Evolutionary conservation across 2,329 filamentous ascomycete genomes (phyloP), one percentile per base, ranked within the genome.

Genomic region (Microsporum ferrugineum): DNA sequence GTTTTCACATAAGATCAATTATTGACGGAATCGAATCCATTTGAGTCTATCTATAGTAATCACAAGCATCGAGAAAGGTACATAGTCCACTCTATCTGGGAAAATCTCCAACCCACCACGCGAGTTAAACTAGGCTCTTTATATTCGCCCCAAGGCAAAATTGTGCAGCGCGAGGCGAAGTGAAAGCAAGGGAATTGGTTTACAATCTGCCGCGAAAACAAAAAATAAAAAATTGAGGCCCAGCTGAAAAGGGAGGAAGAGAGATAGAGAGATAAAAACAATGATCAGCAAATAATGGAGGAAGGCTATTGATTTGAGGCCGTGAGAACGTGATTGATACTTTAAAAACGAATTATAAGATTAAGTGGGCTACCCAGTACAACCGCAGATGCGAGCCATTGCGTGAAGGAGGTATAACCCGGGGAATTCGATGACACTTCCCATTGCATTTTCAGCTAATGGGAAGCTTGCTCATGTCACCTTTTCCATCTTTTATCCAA

Each of bases 401-500:
- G 49, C 49, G 49, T 34, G 49, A 53, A 53, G 49, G 2, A 5
- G 49, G 49, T 3, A 27, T 53, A 53, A 17, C 49, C 49, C 49
- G 31, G 29, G 49, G 12, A 53, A 53, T 17, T 53, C 2, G 31
- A 53, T 53, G 49, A 53, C 49, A 34, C 49, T 34, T 27, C 49
- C 49, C 3, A 53, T 53, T 53, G 49, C 49, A 53, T 57, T 45
- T 60, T 63, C 60, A 75, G 65, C 70, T 81, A 62, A 77, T 67
- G 58, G 90, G 89, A 60, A 96, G 80, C 66, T 84, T 87, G 49
- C 83, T 83, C 73, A 89, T 80, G 66, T 86, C 85, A 41, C 86
- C 88, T 68, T 83, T 82, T 62, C 88, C 88, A 62, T 86, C 84
- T 60, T 82, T 80, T 60, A 92, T 80, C 84, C 89, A 92, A 63